Percentiles rank a stretch among this genome's conserved stretches.
Conservation (phyloP, 306 rosid genomes). For the Vigna trinervia region DNA sequence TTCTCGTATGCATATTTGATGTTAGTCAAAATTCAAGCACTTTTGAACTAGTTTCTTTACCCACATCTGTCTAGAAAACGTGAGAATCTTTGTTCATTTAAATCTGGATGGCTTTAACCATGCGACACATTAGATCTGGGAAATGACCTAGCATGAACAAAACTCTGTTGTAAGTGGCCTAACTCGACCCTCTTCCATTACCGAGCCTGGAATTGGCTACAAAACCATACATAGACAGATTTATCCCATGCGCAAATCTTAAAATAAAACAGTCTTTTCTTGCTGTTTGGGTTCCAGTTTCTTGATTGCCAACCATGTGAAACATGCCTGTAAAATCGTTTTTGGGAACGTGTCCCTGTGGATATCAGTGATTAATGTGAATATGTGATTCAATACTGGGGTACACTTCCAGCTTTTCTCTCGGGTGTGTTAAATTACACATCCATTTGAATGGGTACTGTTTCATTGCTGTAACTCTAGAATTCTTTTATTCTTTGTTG, state of each 20-base stretch:
- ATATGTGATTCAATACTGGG: neutral
- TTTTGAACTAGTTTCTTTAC: neutral
- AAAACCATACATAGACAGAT: neutral
- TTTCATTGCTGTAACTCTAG: constrained; percentile 21
- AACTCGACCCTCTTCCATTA: neutral
- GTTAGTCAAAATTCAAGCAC: neutral
- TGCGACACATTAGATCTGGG: neutral
- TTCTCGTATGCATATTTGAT: neutral
- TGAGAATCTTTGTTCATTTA: neutral
- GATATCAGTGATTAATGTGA: neutral
- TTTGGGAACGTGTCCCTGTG: constrained; percentile 7
- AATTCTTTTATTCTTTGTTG: neutral
- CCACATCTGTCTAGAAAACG: neutral
- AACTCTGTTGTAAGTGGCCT: neutral
- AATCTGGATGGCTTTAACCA: neutral
- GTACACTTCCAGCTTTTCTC: too few relatives aligned
- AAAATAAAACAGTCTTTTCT: neutral
- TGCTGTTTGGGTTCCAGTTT: constrained; percentile 12
- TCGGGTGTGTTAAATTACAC: too few relatives aligned
- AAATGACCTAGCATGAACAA: neutral
- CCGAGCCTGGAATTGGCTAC: neutral
- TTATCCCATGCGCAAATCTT: neutral
- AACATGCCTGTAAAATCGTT: constrained; percentile 6
- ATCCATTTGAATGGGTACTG: too few relatives aligned
- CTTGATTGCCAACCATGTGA: constrained; percentile 20